Evolutionary conservation across 306 rosid genomes (phyloP), one percentile per base, ranked within the genome.

Genomic region (Cucumis melo): DNA sequence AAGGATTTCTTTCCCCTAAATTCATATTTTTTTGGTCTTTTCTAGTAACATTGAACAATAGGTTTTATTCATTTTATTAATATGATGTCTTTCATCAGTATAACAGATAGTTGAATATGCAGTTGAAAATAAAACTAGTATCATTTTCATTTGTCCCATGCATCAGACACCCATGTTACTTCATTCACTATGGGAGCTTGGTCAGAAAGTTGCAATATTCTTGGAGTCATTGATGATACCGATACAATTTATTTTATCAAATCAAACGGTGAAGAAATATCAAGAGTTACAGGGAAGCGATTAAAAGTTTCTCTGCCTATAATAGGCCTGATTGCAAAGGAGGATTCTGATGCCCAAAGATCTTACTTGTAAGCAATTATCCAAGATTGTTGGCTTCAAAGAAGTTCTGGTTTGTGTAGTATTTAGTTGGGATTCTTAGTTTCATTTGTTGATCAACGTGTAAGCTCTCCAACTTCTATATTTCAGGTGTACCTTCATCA

Each of bases 161-260:
- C 76, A 67, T 78, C 80, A 94, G 97, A 88, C 77, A 19, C 88
- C 57, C 81, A 77, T 80, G 80, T 82, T 79, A 78, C 90, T 86
- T 86, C 96, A 73, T 94, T 88, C 89, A 87, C 87, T 61, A 70
- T 87, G 53, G 99, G 99, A 80, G 81, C 91, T 75, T 94, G 98
- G 97, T 94, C 99, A 2, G 93, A 88, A 58, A 86, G 85, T 68
- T 92, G 89, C 73, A 89, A 89, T 61, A 74, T 92, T 89, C 96
- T 94, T 70, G 97, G 97, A 63, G 89, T 94, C 80, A 87, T 81
- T 74, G 97, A 92, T 75, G 92, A 94, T 44, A 79, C 78, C 53
- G 91, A 88, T 81, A 85, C 92, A 10, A 73, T 94, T 36, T 90
- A 88, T 89, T 90, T 94, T 83, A 84, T 94, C 83, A 92, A 90